Evolutionary conservation across 2,329 filamentous ascomycete genomes (phyloP), one percentile per base, ranked within the genome.

Genomic region (Talaromyces sp.): DNA sequence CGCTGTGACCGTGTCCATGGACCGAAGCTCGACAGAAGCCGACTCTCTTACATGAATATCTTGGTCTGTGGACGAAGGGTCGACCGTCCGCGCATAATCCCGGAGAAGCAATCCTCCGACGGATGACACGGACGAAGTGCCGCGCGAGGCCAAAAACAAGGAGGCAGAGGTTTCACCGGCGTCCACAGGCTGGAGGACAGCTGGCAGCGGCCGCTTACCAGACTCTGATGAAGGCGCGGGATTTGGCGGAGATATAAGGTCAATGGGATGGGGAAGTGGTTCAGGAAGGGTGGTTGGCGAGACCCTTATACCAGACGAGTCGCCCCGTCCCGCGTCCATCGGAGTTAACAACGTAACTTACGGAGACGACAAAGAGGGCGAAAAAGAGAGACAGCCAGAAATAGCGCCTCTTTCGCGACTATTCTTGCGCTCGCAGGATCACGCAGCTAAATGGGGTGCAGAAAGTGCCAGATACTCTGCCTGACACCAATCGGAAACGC

Each of bases 41-140:
- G 50, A 17, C 48, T 69, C 58, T 46, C 64, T 67, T 19, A 61
- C 60, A 61, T 68, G 67, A 56, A 70, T 72, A 35, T 73, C 70
- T 66, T 70, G 69, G 50, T 72, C 66, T 35, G 74, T 70, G 61
- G 76, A 74, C 41, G 77, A 70, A 19, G 77, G 71, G 60, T 76
- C 74, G 70, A 79, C 73, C 62, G 79, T 72, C 43, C 70, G 68
- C 57, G 73, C 74, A 75, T 79, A 74, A 60, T 78, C 77, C 62
- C 74, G 76, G 48, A 77, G 73, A 52, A 78, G 70, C 19, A 73
- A 72, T 38, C 75, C 72, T 63, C 74, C 74, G 61, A 72, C 65
- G 27, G 66, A 66, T 24, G 67, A 67, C 32, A 70, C 65, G 62
- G 66, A 61, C 32, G 62, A 52, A 26, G 61, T 59, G 52, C 63